Evolutionary conservation across 345 rosid species (phyloP), one percentile per base, ranked within the genome.

Genomic region (Brassica rapa): DNA sequence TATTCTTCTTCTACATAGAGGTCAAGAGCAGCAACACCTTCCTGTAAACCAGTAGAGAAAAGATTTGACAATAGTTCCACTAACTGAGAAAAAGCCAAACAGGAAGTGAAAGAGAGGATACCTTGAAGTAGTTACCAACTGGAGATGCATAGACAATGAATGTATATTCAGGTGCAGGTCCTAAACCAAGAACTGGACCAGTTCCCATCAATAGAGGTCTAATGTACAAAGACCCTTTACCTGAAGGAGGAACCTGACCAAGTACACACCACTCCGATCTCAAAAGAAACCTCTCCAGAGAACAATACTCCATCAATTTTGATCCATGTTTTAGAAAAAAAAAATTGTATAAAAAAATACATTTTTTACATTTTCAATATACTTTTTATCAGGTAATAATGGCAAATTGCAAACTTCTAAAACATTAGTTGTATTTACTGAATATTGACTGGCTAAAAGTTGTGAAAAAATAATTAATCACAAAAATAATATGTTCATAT

Each of bases 161-260:
- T 41, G 87, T 85, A 75, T 82, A 87, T 16, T 83, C 84, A 43
- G 90, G 86, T 3, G 90, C 75, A 19, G 88, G 88, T 14, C 78
- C 86, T n/a, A 87, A 37, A 37, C 90, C 87, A 55, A 87, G 68
- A 16, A 80, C 59, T 3, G 90, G 77, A 68, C 90, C 90, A 71
- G 79, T 87, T 62, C 90, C 90, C 67, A 87, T 73, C 11, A 87
- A 73, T 71, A 87, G 30, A 53, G 88, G 87, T 72, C 90, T 85
- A 21, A 87, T 80, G 39, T 85, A 87, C 61, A 87, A 21, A 53
- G 88, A 51, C 9, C 90, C 88, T 85, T 87, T 87, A 16, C 87
- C 90, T 60, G 82, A 24, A 64, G 90, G 90, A 53, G 90, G 88
- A 65, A 70, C 74, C 88, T 87, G 59, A 41, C 30, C 74, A 9